A percentile compares a stretch with the other conserved stretches of the same genome.
phyloP scores from a whole-genome alignment of 495 filamentous ascomycete species.

The Lophium mytilinum region DNA sequence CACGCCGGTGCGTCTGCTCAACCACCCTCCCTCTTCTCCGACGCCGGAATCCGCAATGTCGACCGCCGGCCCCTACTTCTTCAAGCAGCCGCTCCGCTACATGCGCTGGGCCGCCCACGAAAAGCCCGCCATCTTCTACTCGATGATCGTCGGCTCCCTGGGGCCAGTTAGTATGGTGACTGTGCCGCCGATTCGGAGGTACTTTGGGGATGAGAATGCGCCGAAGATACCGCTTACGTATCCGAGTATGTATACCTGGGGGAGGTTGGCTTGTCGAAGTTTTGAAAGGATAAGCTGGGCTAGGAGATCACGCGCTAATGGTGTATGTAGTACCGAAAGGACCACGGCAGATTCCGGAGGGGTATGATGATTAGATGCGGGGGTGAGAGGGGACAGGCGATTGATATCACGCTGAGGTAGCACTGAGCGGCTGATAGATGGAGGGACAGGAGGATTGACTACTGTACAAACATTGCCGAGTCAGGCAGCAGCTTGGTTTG shows the following conservation, averaged over 20 bases:
- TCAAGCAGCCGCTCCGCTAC: conserved; percentile 70
- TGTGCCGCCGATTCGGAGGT: conserved; percentile 60
- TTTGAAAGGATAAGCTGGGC: not conserved
- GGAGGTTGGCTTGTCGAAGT: not conserved
- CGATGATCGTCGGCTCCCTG: conserved; percentile 57
- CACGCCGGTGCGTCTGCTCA: not conserved
- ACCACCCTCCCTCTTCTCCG: not conserved
- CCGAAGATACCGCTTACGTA: conserved; percentile 77
- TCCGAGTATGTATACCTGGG: conserved; percentile 55
- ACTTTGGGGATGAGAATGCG: conserved; percentile 61
- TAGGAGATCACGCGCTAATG: conserved; percentile 5
- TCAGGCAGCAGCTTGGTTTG: too few species aligned
- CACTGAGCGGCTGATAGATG: not conserved
- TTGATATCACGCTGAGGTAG: not conserved
- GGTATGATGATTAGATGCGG: conserved; percentile 58
- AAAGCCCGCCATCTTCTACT: conserved; percentile 83
- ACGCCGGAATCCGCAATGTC: conserved; percentile 6
- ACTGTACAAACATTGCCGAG: not conserved
- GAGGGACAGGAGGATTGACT: conserved; percentile 1
- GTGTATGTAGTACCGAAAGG: conserved; percentile 61
- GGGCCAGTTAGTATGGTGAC: conserved; percentile 62
- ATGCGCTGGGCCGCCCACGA: conserved; percentile 77
- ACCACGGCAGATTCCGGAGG: conserved; percentile 60
- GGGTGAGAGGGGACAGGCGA: not conserved
- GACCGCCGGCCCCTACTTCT: conserved; percentile 60